Evolutionary conservation across 805 yeast genomes (phyloP), one percentile per base, ranked within the genome.

Genomic region (Candida arabinofermentans): DNA sequence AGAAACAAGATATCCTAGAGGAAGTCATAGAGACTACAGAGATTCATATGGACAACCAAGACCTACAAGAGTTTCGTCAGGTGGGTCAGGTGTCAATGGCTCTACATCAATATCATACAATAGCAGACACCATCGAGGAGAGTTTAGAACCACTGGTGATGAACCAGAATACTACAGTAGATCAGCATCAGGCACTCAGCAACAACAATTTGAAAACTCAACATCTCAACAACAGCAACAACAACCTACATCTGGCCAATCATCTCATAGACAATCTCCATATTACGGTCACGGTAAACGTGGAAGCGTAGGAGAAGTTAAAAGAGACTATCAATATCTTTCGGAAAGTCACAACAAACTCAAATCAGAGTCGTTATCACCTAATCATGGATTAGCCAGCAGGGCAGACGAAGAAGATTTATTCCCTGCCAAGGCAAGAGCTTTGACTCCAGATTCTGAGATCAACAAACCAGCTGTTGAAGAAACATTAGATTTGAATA

Each of bases 21-120:
- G 44, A 17, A 35, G 40, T n/a, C 27, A 36, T 23, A 46, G 54
- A 22, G 53, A 48, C 13, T 47, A 43, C 34, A 46, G 58, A 40
- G 50, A 48, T 5, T 19, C 48, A 12, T 43, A 44, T 41, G 43
- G 43, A 4, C 22, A 19, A 12, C 30, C 44, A n/a, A 24, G 41
- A 22, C 24, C 36, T 5, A 36, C 35, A 29, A 37, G 49, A 36
- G 37, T 24, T 12, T 9, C 36, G 5, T 36, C 48, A 13, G 14
- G 16, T 36, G 14, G 16, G 12, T 14, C 12, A 12, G 30, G 24
- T 6, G 10, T 21, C 6, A 40, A 43, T 3, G 46, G 48, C 17
- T 46, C 46, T 33, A 34, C 47, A 7, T 17, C 40, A 13, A 13
- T 27, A 16, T 10, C 36, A 5, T 27, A 23, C n/a, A 29, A 14